These are phyloP conservation scores for Pythium myriotylum DNA, from an alignment of 352 stramenopile species.

Conservation along the genomic window DNA sequence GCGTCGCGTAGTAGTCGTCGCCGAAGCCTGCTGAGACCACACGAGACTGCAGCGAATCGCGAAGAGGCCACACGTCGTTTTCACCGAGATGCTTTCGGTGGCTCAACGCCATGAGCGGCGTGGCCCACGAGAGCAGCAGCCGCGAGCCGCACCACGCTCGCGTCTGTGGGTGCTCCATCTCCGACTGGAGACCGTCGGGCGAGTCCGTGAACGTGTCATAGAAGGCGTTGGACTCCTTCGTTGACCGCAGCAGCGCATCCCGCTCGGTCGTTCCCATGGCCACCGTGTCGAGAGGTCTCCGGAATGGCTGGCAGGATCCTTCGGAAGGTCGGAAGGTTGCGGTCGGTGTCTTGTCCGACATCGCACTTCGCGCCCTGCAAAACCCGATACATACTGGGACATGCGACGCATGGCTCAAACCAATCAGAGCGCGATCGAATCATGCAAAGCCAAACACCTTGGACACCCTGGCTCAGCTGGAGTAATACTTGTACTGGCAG, in stretches of 20 bases:
- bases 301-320: no score
- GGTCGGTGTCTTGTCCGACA: no score
- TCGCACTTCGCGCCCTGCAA: no score
- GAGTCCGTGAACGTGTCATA: constrained; percentile 2
- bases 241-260: constrained; percentile 8
- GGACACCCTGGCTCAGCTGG: neutral
- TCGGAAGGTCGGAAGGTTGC: no score
- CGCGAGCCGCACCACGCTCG: constrained; percentile 31
- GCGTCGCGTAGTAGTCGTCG: constrained; percentile 29
- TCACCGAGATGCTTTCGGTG: constrained; percentile 46
- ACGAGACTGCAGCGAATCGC: constrained; percentile 28
- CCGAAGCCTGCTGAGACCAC: constrained; percentile 28
- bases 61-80: constrained; percentile 53
- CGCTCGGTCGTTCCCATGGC: constrained; percentile 5
- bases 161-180: constrained; percentile 6
- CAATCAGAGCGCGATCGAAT: no score
- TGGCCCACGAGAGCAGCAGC: constrained; percentile 53
- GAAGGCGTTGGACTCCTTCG: neutral
- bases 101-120: constrained; percentile 46
- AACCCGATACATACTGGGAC: no score
- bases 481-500: constrained; percentile 67
- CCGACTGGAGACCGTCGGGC: neutral
- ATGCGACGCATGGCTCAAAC: no score
- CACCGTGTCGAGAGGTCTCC: no score
- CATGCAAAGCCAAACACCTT: no score